Percentiles rank a stretch among this genome's conserved stretches.
phyloP scores from a whole-genome alignment of 1,139 yeast genomes.

The Blastobotrys raffinosifermentans region DNA sequence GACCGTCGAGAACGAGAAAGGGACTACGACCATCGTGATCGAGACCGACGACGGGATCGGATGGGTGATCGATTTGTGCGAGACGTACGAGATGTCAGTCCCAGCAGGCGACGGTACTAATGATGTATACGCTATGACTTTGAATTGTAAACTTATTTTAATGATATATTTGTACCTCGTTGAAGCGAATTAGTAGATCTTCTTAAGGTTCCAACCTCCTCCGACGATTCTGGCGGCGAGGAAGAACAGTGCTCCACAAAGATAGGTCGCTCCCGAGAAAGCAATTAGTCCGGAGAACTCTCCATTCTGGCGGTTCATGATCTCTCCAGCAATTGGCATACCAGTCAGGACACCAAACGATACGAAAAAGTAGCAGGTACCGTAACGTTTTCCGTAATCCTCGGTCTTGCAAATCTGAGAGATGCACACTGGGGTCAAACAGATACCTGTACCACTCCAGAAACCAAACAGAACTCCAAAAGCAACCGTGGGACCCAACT shows the following conservation, averaged over 20 bases:
- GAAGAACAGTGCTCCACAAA: constrained; percentile 24
- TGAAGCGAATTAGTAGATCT: constrained; percentile 12
- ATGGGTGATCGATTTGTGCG: not conserved
- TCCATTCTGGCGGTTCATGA: constrained; percentile 24
- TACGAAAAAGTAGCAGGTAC: constrained; percentile 60
- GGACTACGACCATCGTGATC: constrained; percentile 11
- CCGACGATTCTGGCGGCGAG: constrained; percentile 24
- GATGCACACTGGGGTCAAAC: constrained; percentile 43
- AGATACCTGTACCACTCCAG: constrained; percentile 44
- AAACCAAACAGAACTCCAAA: constrained; percentile 51
- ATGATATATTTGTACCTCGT: not conserved
- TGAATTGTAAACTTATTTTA: no score
- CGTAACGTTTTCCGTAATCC: constrained; percentile 62
- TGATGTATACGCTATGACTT: not conserved
- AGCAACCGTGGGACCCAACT: constrained; percentile 37
- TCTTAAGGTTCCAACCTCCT: constrained; percentile 22
- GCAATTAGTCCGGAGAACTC: constrained; percentile 29
- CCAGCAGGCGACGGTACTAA: not conserved
- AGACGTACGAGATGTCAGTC: not conserved
- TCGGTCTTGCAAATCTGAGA: constrained; percentile 58
- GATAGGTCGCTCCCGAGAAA: constrained; percentile 28
- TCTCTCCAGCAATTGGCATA: constrained; percentile 50
- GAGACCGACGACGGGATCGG: constrained; percentile 1
- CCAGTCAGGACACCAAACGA: constrained; percentile 53
- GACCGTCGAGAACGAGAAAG: constrained; percentile 15